Evolutionary conservation across 108 stramenopile genomes (phyloP), one percentile per base, ranked within the genome.

Genomic region (Epipyxis sp.): DNA sequence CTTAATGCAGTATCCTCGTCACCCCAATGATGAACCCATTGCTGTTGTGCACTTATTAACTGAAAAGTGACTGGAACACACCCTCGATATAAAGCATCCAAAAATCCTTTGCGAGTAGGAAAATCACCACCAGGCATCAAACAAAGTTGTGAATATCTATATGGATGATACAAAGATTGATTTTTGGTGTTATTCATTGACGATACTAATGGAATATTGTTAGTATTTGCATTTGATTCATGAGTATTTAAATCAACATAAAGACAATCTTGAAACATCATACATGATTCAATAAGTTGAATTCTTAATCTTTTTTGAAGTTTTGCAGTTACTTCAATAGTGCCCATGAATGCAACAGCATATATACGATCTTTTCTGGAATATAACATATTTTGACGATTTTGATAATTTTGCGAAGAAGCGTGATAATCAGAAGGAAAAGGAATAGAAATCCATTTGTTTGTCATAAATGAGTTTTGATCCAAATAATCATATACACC

Each of bases 41-140:
- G 61, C 61, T 3, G 3, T 6, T 35, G 27, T 32, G 61, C 61
- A 6, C 30, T 32, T 6, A 35, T 6, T 25, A 25, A 25, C 35
- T 65, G 34, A 37, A 65, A 65, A 37, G 25, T 65, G 61, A 65
- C 61, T 29, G 61, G 61, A 6, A 65, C 34, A 65, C 61, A 65
- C 3, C 61, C 61, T 6, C 30, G 30, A 25, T 32, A 32, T 32
- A 65, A 6, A 3, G 61, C 61, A 65, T 65, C 61, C 25, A 65
- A 25, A 25, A 65, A 29, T 35, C 30, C 61, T 65, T 65, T 65
- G 34, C 61, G 27, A 6, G 61, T 65, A 16, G 61, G 61, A 65
- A 65, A 65, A 65, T 65, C 61, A 6, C 61, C 61, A 32, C 61
- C 61, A 13, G 61, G 61, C 27, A 29, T 35, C 61, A 65, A 65